A percentile compares a stretch with the other conserved stretches of the same genome.
Conservation (phyloP, 1,284 basidiomycete genomes). For the Serendipita sp. region DNA sequence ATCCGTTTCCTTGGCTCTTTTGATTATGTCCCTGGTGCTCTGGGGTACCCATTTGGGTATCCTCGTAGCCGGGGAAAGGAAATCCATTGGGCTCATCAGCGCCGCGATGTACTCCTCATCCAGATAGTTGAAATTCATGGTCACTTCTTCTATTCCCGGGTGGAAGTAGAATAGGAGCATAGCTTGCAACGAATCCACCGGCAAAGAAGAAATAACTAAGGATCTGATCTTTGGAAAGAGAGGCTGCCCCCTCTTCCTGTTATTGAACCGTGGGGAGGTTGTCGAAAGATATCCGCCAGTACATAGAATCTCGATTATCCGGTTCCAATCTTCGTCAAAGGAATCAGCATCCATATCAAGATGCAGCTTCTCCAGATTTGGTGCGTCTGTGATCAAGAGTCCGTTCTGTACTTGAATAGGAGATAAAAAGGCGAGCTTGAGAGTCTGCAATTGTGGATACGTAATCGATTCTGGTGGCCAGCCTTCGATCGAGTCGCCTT, state of each 20-base stretch:
- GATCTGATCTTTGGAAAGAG: neutral
- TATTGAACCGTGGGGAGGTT: neutral
- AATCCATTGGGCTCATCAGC: neutral
- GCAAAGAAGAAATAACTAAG: neutral
- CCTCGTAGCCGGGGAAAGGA: neutral
- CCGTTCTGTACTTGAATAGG: neutral
- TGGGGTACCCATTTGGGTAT: neutral
- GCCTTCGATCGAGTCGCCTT: neutral
- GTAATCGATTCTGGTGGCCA: slow-evolving; percentile 1
- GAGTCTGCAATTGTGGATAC: neutral
- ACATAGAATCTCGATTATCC: neutral
- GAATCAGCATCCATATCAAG: neutral
- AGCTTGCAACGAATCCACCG: neutral
- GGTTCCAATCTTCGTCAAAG: neutral
- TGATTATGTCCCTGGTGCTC: neutral
- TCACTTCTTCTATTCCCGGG: neutral
- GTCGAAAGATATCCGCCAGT: neutral
- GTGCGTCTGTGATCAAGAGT: neutral
- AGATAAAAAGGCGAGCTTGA: neutral
- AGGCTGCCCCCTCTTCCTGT: neutral
- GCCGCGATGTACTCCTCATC: neutral
- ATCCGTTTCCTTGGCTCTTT: neutral
- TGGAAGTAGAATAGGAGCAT: neutral
- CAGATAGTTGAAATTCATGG: neutral
- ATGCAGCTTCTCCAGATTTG: neutral